Percentiles rank a stretch among this genome's conserved stretches.
Conservation (phyloP, 2,329 filamentous ascomycete genomes). For the Ophiostoma populinum region DNA sequence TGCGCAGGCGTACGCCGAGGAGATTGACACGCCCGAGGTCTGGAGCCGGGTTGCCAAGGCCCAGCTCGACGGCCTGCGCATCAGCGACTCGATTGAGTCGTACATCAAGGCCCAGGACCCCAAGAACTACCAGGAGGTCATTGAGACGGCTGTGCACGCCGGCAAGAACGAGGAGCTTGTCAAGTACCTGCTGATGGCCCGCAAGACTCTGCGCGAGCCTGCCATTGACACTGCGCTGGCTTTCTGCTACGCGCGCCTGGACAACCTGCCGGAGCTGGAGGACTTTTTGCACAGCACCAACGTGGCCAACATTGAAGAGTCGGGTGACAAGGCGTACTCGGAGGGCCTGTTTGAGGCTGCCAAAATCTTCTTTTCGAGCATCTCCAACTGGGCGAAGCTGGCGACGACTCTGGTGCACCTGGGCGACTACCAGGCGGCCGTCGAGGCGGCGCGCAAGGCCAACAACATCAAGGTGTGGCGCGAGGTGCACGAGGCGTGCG, state of each 20-base stretch:
- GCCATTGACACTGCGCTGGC: slow-evolving; percentile 86
- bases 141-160: slow-evolving; percentile 85
- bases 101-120: slow-evolving; percentile 93
- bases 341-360: slow-evolving; percentile 90
- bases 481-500: slow-evolving; percentile 91
- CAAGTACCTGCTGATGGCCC: slow-evolving; percentile 91
- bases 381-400: slow-evolving; percentile 99
- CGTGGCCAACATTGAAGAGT: slow-evolving; percentile 89
- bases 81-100: slow-evolving; percentile 84
- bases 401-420: slow-evolving; percentile 96
- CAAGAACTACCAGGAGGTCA: slow-evolving; percentile 86
- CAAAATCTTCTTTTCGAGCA: slow-evolving; percentile 97
- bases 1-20: slow-evolving; percentile 87
- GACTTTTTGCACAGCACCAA: slow-evolving; percentile 90
- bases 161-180: slow-evolving; percentile 96
- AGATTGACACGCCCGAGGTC: slow-evolving; percentile 82
- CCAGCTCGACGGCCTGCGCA: slow-evolving; percentile 85
- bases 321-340: slow-evolving; percentile 91
- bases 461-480: slow-evolving; percentile 99
- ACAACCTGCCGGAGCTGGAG: slow-evolving; percentile 83
- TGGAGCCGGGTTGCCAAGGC: slow-evolving; percentile 99
- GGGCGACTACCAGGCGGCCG: slow-evolving; percentile 89
- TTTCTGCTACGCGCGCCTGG: slow-evolving; percentile 81
- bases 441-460: slow-evolving; percentile 93
- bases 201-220: slow-evolving; percentile 89